Base-by-base conservation (phyloP, 768 basidiomycete species). In the Suillus americanus region DNA sequence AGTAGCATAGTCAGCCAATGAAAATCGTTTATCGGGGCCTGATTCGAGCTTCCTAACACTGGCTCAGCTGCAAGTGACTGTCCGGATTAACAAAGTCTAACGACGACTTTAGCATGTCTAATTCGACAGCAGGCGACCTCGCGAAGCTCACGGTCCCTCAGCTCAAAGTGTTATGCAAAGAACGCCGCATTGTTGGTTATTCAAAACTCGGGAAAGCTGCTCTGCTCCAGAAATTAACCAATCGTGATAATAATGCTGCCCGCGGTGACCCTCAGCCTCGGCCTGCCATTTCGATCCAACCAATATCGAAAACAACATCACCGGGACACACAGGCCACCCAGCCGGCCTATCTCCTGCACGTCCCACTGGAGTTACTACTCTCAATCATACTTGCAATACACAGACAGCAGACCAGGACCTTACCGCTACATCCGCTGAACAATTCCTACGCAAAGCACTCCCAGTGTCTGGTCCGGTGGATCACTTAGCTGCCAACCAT, bases 131-230 rank as follows among this genome's bases (percentile, higher is more conserved):
- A 5, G 41, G 65, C 38, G 70, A 72, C 56, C 67, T 75, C 62
- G 38, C 35, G 62, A 83, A 77, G 60, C 72, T 89, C 2, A 89
- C 85, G 9, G 86, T 90, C 12, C 73, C 85, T 23, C 87, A 88
- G 67, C 81, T 93, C 23, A 91, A 86, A 70, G 81, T 81, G 4
- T 64, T 91, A 16, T 92, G 89, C 75, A 92, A 89, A 71, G 89
- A 87, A 60, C 81, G 76, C 62, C 78, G 81, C 25, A 77, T 92
- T 30, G 70, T 79, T 50, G 88, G 88, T 0, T 92, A 90, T 71
- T 89, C 89, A 12, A 92, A 88, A 71, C 82, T 90, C 23, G 72
- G 75, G 46, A 91, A 91, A 73, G 75, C 78, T 60, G 83, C 78
- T 1, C 79, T 92, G 43, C 73, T 92, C 35, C 78, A 80, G 65